phyloP scores from a whole-genome alignment of 768 basidiomycete species.

The Leccinellum albellum region DNA sequence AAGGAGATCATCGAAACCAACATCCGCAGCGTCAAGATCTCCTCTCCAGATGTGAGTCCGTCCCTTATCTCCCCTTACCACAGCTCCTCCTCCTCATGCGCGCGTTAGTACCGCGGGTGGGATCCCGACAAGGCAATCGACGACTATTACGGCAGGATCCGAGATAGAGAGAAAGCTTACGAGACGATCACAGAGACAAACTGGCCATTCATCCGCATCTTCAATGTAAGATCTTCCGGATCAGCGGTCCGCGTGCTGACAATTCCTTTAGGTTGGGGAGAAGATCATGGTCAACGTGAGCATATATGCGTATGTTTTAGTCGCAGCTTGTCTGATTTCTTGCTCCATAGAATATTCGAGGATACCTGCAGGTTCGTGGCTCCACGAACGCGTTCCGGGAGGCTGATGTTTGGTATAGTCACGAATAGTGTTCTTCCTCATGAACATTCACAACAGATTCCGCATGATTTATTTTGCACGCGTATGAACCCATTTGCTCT shows the following conservation, averaged over 20 bases:
- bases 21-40: constrained; percentile 95
- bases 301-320: constrained; percentile 1
- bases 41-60: constrained; percentile 85
- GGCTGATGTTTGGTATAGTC: constrained; percentile 48
- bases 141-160: constrained; percentile 90
- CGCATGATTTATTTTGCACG: constrained; percentile 96
- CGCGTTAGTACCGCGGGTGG: constrained; percentile 81
- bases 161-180: constrained; percentile 82
- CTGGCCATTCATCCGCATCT: constrained; percentile 92
- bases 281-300: constrained; percentile 91
- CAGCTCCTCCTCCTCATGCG: not conserved
- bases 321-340: not conserved
- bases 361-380: constrained; percentile 73
- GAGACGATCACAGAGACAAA: constrained; percentile 87
- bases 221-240: constrained; percentile 57
- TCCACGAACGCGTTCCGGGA: not conserved
- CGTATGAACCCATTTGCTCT: constrained; percentile 41
- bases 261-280: constrained; percentile 76
- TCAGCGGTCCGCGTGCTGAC: constrained; percentile 6
- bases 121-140: constrained; percentile 86
- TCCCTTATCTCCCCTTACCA: not conserved
- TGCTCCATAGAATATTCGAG: constrained; percentile 64
- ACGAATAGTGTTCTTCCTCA: constrained; percentile 95
- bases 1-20: constrained; percentile 91
- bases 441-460: constrained; percentile 96